Evolutionary conservation across 306 rosid species (phyloP).

Genomic region (Lagenaria siceraria): DNA sequence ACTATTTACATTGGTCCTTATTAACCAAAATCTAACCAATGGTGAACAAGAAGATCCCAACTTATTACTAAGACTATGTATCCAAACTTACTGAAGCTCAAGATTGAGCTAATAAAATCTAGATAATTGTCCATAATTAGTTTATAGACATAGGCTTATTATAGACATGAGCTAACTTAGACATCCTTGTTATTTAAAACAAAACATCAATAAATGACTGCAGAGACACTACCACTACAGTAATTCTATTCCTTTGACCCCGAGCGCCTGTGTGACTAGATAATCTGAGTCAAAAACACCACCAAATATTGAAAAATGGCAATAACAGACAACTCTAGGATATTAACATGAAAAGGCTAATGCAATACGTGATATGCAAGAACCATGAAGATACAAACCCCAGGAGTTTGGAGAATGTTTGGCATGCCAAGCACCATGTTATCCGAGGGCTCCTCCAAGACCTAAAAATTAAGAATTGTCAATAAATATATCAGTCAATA

Average conservation of each 20-base stretch:
- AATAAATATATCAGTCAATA: not conserved
- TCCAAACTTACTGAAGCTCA: not conserved
- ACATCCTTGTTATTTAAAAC: not conserved
- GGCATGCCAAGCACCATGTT: constrained; percentile 36
- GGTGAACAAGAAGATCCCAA: not conserved
- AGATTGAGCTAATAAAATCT: not conserved
- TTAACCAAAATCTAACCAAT: not conserved
- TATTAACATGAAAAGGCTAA: not conserved
- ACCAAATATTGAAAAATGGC: not conserved
- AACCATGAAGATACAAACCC: constrained; percentile 34
- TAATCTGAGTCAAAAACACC: not conserved
- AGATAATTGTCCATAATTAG: not conserved
- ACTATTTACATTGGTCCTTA: not conserved
- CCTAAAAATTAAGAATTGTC: constrained; percentile 20
- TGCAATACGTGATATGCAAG: not conserved
- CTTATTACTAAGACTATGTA: not conserved
- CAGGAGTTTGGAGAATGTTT: constrained; percentile 54
- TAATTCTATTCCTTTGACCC: not conserved
- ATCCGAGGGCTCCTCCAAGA: constrained; percentile 55
- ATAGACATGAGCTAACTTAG: not conserved
- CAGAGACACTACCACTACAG: not conserved
- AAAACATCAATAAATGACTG: not conserved
- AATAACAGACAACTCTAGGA: not conserved
- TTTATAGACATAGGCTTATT: not conserved
- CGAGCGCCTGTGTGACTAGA: not conserved